Evolutionary conservation across 768 basidiomycete species (phyloP).

Genomic region (Rubroboletus pulcherrimus): DNA sequence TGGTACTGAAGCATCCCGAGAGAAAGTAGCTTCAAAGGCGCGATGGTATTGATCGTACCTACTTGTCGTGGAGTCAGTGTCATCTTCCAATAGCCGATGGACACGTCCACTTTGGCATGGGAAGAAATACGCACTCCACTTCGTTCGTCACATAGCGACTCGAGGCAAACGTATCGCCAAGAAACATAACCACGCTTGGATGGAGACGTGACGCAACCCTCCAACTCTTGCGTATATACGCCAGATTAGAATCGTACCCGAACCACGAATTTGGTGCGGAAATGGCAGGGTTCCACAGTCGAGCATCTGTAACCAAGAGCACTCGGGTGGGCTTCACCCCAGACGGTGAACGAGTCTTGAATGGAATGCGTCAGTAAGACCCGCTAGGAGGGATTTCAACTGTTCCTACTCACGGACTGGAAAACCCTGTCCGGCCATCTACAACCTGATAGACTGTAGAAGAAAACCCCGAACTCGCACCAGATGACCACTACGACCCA

Average conservation of each 20-base stretch:
- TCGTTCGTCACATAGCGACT: constrained; percentile 52
- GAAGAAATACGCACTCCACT: constrained; percentile 48
- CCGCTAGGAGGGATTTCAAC: background rate
- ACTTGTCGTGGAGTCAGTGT: constrained; percentile 5
- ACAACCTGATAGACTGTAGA: constrained; percentile 55
- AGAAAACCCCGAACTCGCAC: constrained; percentile 61
- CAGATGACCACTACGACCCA: constrained; percentile 60
- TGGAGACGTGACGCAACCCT: constrained; percentile 51
- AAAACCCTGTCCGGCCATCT: constrained; percentile 50
- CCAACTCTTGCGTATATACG: constrained; percentile 69
- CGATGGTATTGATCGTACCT: constrained; percentile 61
- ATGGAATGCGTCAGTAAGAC: constrained; percentile 2
- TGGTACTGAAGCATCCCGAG: constrained; percentile 34
- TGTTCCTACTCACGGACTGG: constrained; percentile 23
- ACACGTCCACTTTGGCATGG: constrained; percentile 14
- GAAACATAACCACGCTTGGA: constrained; percentile 66
- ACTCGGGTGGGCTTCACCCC: constrained; percentile 45
- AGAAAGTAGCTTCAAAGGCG: constrained; percentile 63
- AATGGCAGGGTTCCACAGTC: constrained; percentile 43
- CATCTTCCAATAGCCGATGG: background rate
- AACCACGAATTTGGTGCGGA: constrained; percentile 36
- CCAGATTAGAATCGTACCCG: constrained; percentile 47
- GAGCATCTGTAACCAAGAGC: constrained; percentile 67
- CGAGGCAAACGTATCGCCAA: constrained; percentile 74
- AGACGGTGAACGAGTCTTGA: constrained; percentile 12